These are phyloP conservation scores for Claviceps sp. DNA, from an alignment of 2,329 filamentous ascomycete genomes.

Conservation along the genomic window DNA sequence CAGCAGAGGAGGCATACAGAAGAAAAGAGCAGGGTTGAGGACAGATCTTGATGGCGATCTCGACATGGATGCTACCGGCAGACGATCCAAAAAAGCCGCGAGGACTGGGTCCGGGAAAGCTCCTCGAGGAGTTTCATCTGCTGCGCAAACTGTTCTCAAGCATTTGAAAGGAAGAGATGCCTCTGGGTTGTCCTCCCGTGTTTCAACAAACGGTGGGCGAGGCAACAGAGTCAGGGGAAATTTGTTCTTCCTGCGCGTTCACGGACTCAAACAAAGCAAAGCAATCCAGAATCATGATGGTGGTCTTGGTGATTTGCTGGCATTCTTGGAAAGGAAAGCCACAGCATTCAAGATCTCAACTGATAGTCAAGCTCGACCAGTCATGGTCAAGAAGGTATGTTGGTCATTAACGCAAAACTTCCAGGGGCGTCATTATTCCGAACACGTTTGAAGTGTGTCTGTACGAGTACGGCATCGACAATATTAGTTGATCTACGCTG, in stretches of 20 bases:
- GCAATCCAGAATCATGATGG: conserved; percentile 53
- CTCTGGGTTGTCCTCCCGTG: conserved; percentile 20
- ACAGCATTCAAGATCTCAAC: conserved; percentile 37
- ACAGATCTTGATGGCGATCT: conserved; percentile 45
- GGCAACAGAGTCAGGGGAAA: conserved; percentile 16
- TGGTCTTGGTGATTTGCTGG: conserved; percentile 49
- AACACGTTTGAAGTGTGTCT: conserved; percentile 2
- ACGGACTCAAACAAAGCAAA: conserved; percentile 56
- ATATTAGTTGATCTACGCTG: neutral
- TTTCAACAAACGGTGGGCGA: conserved; percentile 18
- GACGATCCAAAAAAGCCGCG: conserved; percentile 21
- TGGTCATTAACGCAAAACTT: conserved; percentile 17
- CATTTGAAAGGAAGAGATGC: conserved; percentile 25
- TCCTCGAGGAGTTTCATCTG: conserved; percentile 20
- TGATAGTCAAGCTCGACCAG: conserved; percentile 28
- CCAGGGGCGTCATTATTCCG: conserved; percentile 4
- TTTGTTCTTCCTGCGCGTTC: conserved; percentile 32
- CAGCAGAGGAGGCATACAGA: conserved; percentile 37
- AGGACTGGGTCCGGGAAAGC: conserved; percentile 12
- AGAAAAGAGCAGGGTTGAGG: conserved; percentile 29
- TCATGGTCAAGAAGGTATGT: conserved; percentile 71
- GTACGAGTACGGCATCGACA: conserved; percentile 2
- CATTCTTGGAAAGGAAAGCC: conserved; percentile 60
- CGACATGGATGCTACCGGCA: conserved; percentile 36
- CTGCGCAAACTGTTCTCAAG: conserved; percentile 30